These are phyloP conservation scores for Malus asiatica DNA, from an alignment of 306 rosid species.

Conservation along the genomic window DNA sequence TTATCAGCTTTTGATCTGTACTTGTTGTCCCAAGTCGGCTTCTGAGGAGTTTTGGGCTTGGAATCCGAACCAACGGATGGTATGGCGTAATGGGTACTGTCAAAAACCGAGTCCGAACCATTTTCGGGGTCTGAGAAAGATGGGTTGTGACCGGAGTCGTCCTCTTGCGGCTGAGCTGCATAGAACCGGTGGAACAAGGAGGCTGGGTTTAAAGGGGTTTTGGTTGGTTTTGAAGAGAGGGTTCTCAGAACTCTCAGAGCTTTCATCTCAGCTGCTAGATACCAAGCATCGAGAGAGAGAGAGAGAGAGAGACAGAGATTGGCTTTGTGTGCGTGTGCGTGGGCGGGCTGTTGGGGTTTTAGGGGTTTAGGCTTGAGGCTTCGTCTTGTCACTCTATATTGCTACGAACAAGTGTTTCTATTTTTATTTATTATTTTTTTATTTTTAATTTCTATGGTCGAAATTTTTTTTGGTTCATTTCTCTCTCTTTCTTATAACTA, in stretches of 20 bases:
- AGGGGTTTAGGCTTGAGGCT: not conserved
- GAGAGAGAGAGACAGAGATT: too few species aligned
- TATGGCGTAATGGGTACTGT: slow-evolving; percentile 52
- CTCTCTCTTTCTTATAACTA: too few species aligned
- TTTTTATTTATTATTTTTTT: too few species aligned
- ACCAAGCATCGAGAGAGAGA: not conserved
- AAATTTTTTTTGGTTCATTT: too few species aligned
- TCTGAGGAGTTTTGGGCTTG: not conserved
- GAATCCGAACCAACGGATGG: slow-evolving; percentile 28
- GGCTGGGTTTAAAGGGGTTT: not conserved
- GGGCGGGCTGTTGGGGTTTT: not conserved
- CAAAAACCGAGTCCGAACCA: slow-evolving; percentile 47
- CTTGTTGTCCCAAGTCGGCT: slow-evolving; percentile 55
- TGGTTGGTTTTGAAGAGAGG: slow-evolving; percentile 19
- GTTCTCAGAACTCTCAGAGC: slow-evolving; percentile 41
- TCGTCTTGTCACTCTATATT: not conserved
- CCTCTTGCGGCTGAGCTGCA: slow-evolving; percentile 62
- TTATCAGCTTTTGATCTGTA: slow-evolving; percentile 49
- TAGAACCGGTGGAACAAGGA: slow-evolving; percentile 18
- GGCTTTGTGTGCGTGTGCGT: too few species aligned
- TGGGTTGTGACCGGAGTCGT: slow-evolving; percentile 20
- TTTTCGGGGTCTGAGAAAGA: slow-evolving; percentile 26
- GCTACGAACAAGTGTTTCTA: too few species aligned
- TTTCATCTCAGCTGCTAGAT: slow-evolving; percentile 48
- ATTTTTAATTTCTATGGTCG: too few species aligned